Evolutionary conservation across 192 early-diverging fungal species (phyloP), one percentile per base, ranked within the genome.

Genomic region (Coemansia erecta): DNA sequence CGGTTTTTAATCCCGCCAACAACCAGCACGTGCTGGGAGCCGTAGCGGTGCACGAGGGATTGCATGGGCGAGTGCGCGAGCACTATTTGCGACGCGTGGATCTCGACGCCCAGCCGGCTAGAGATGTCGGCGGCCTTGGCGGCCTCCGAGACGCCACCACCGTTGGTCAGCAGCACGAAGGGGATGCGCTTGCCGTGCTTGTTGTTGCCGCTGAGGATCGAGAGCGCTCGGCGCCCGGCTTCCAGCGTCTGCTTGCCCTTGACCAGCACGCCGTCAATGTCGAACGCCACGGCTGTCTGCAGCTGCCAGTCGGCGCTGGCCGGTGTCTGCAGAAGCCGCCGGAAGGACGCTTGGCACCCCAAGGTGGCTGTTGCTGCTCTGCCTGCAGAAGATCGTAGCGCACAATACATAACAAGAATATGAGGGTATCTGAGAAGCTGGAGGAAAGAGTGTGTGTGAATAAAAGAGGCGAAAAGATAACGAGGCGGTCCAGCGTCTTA

Each of bases 41-140:
- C 62, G 65, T 91, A 94, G 50, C 79, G 68, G 7, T 71, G 35
- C 0, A 81, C 83, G 15, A 94, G 77, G 1, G 73, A 51, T 13
- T 74, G 79, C 94, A 97, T 94, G 10, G 94, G 94, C 21, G 91
- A 86, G 77, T 96, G 94, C 14, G 92, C 88, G 12, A 94, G 64
- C n/a, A 94, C 79, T 26, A 94, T 67, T 53, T 92, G 89, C 11
- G 78, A 67, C 9, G 86, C 72, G 12, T 59, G 63, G 52, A 89
- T 82, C 80, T 86, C 63, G 3, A 86, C 53, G 24, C 73, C 85
- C 12, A 92, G 60, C 39, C 73, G 72, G 45, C 68, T 23, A 28
- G 77, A 83, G 22, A 97, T 81, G 53, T 91, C 84, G 1, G 65
- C 60, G 0, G 93, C 90, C 62, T 92, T 94, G 44, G 66, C 62